phyloP scores from a whole-genome alignment of 2,329 filamentous ascomycete genomes.

The Ciborinia camelliae region DNA sequence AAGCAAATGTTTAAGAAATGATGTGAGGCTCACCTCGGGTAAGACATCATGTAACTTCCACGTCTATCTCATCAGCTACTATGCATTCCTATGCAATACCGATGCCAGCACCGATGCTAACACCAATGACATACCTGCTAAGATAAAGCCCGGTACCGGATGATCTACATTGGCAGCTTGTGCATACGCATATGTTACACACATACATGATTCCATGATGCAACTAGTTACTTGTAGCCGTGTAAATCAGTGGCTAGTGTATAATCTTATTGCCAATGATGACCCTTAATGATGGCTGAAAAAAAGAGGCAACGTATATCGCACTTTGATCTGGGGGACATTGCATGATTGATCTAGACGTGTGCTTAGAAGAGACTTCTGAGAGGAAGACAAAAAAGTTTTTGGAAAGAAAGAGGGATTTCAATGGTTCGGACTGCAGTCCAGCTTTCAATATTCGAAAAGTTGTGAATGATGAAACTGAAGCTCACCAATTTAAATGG shows the following conservation, averaged over 20 bases:
- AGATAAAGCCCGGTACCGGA: neutral
- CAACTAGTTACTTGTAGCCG: neutral
- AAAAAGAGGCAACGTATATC: neutral
- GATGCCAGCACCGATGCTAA: neutral
- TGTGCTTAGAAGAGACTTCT: neutral
- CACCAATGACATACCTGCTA: neutral
- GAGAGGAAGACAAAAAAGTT: neutral
- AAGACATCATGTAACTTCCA: neutral
- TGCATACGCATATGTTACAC: neutral
- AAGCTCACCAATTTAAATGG: neutral
- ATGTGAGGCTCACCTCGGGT: neutral
- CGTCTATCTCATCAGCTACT: neutral
- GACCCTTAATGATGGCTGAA: neutral
- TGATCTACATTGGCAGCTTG: conserved; percentile 4
- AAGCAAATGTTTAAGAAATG: neutral
- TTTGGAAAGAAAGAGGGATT: neutral
- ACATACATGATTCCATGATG: neutral
- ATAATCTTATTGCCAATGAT: neutral
- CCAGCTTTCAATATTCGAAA: neutral
- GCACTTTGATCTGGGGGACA: neutral
- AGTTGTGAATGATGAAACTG: neutral
- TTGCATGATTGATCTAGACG: neutral
- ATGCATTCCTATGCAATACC: neutral
- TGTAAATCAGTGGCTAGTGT: neutral
- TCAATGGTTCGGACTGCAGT: neutral